Evolutionary conservation across 2,329 filamentous ascomycete genomes (phyloP).

Genomic region (Ophiostoma tasmaniense): DNA sequence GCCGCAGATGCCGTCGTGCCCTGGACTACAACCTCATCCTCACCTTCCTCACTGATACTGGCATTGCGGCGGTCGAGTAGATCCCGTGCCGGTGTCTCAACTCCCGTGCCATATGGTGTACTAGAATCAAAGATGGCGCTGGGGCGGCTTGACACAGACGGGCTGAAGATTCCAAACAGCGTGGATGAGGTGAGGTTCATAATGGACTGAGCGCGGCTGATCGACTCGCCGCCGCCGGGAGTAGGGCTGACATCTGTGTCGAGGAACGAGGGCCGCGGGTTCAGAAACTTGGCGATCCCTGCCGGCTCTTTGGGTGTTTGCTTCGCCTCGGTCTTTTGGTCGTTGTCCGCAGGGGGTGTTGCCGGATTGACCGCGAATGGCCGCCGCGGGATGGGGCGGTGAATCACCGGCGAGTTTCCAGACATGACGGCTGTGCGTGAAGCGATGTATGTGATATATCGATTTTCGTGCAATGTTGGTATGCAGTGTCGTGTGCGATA

Average conservation of each 20-base stretch:
- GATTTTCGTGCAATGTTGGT: background rate
- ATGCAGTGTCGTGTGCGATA: background rate
- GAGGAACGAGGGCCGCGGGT: constrained; percentile 2
- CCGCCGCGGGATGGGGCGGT: constrained; percentile 61
- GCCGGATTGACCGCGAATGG: constrained; percentile 52
- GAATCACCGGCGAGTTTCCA: constrained; percentile 35
- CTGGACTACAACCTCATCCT: background rate
- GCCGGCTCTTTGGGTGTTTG: background rate
- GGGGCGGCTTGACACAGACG: constrained; percentile 31
- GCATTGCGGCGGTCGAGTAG: background rate
- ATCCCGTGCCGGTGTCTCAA: constrained; percentile 51
- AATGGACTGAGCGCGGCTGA: constrained; percentile 66
- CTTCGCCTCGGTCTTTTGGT: background rate
- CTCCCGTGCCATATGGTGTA: constrained; percentile 72
- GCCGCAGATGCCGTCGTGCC: constrained; percentile 3
- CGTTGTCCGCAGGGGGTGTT: constrained; percentile 31
- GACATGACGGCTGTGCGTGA: constrained; percentile 12
- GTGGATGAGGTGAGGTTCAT: constrained; percentile 85
- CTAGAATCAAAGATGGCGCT: constrained; percentile 36
- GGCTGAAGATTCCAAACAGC: constrained; percentile 82
- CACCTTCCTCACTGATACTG: background rate
- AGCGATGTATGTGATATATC: background rate
- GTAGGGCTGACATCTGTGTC: constrained; percentile 18
- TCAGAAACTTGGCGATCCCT: constrained; percentile 12
- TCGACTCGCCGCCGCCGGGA: constrained; percentile 28